Evolutionary conservation across 257 asterid genomes (phyloP).

Genomic region (Forsythia viridissima): DNA sequence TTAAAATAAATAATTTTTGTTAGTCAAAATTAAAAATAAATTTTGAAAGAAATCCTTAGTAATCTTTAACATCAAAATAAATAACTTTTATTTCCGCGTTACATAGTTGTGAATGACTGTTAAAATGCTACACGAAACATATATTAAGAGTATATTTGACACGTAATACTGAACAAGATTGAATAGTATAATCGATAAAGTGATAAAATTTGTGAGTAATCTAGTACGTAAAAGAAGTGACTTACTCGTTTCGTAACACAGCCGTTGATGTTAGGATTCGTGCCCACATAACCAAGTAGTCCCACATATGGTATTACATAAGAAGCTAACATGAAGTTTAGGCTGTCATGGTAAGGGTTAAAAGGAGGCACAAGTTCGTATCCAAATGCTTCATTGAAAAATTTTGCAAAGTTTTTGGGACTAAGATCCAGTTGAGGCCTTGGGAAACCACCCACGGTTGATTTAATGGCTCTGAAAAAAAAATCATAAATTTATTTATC

Average conservation of each 20-base stretch:
- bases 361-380: constrained; percentile 45
- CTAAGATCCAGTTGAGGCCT: constrained; percentile 50
- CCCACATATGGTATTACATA: constrained; percentile 51
- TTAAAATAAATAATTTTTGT: too few relatives aligned
- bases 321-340: constrained; percentile 45
- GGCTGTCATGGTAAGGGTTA: constrained; percentile 44
- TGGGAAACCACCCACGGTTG: constrained; percentile 42
- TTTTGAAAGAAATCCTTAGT: too few relatives aligned
- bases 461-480: constrained; percentile 36
- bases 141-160: too few relatives aligned
- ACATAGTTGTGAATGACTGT: too few relatives aligned
- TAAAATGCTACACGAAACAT: too few relatives aligned
- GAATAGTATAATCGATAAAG: too few relatives aligned
- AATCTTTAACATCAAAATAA: too few relatives aligned
- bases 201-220: too few relatives aligned
- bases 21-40: too few relatives aligned
- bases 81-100: too few relatives aligned
- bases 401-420: constrained; percentile 36
- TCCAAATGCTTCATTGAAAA: constrained; percentile 48
- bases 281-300: constrained; percentile 47
- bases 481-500: too few relatives aligned
- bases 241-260: constrained; percentile 30
- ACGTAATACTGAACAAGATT: too few relatives aligned
- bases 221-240: not conserved
- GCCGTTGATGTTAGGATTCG: constrained; percentile 47